These are phyloP conservation scores for Amanita rimosa DNA, from an alignment of 768 basidiomycete species.

Conservation along the genomic window DNA sequence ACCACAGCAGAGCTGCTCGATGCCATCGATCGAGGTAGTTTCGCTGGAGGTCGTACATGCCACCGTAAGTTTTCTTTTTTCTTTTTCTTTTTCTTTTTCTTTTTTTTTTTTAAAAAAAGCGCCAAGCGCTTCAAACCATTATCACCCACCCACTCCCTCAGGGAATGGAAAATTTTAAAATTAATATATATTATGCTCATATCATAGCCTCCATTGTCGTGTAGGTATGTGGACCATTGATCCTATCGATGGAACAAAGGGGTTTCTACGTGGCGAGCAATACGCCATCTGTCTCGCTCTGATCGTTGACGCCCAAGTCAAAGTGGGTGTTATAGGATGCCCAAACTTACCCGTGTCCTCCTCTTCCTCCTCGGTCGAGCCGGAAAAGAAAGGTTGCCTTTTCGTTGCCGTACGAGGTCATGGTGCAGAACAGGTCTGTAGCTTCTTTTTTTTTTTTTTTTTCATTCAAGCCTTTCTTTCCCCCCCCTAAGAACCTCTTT, in stretches of 20 bases:
- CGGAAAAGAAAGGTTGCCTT: constrained; percentile 62
- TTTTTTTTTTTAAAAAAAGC: too few relatives aligned
- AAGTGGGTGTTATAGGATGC: constrained; percentile 84
- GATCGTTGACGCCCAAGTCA: constrained; percentile 65
- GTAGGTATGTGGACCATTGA: constrained; percentile 81
- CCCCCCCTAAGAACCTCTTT: too few relatives aligned
- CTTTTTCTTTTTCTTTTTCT: too few relatives aligned
- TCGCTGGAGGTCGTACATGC: constrained; percentile 60
- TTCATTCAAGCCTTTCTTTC: too few relatives aligned
- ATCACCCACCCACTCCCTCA: too few relatives aligned
- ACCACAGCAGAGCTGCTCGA: constrained; percentile 56
- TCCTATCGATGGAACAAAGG: constrained; percentile 90
- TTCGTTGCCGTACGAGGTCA: constrained; percentile 84
- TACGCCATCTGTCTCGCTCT: constrained; percentile 88
- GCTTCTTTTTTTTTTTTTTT: too few relatives aligned
- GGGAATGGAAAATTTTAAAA: too few relatives aligned
- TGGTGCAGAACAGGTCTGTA: constrained; percentile 52
- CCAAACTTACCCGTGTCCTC: constrained; percentile 68
- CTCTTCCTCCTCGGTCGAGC: constrained; percentile 27
- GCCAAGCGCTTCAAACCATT: too few relatives aligned
- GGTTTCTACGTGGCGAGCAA: constrained; percentile 86
- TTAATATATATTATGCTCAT: too few relatives aligned
- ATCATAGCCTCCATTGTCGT: too few relatives aligned
- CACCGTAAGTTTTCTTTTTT: constrained; percentile 26
- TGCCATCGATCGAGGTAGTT: constrained; percentile 78